These are phyloP conservation scores for Cynanchum wilfordii DNA, from an alignment of 257 asterid species.

Conservation along the genomic window DNA sequence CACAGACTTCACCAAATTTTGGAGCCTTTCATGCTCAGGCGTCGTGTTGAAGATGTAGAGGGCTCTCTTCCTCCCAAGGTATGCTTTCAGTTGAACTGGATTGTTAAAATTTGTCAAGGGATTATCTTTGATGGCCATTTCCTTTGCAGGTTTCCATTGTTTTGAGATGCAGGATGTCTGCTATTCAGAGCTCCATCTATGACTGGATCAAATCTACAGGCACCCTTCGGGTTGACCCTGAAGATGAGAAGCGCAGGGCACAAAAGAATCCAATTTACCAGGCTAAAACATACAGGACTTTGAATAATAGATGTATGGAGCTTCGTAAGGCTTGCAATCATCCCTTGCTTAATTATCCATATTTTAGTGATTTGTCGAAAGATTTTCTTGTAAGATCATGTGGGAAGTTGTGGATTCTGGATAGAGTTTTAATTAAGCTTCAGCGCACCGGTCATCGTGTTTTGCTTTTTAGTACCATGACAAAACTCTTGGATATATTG, in stretches of 20 bases:
- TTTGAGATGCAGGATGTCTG: conserved; percentile 93
- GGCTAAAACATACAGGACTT: conserved; percentile 64
- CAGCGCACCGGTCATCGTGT: conserved; percentile 95
- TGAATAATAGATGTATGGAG: conserved; percentile 97
- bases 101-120: conserved; percentile 8
- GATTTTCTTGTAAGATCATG: conserved; percentile 95
- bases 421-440: conserved; percentile 84
- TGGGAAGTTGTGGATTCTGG: conserved; percentile 93
- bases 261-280: conserved; percentile 74
- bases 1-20: conserved; percentile 97
- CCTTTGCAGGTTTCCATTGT: conserved; percentile 84
- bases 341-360: conserved; percentile 93
- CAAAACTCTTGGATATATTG: conserved; percentile 92
- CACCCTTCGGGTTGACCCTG: conserved; percentile 92
- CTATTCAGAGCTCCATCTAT: conserved; percentile 85
- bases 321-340: conserved; percentile 95
- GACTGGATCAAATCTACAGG: conserved; percentile 99
- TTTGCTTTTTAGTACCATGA: conserved; percentile 95
- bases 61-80: conserved; percentile 99
- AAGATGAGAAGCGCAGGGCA: conserved; percentile 78
- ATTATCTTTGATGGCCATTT: conserved; percentile 30
- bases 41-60: conserved; percentile 99
- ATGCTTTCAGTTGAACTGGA: conserved; percentile 20
- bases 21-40: conserved; percentile 99
- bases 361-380: conserved; percentile 78